These are phyloP conservation scores for Chytriomyces sp. DNA, from an alignment of 192 early-diverging fungal genomes.

Conservation along the genomic window DNA sequence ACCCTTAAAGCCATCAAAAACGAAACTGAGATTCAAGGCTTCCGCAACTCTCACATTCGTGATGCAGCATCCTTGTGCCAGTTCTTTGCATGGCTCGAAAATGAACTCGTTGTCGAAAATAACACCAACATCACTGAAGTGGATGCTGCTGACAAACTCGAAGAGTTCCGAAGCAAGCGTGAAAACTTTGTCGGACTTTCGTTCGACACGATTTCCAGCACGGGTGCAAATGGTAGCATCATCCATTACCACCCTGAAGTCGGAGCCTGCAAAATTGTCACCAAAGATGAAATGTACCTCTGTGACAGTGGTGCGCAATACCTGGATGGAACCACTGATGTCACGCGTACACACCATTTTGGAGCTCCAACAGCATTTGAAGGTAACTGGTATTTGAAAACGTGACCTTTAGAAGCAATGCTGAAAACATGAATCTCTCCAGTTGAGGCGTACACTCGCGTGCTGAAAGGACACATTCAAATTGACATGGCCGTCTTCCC, in stretches of 20 bases:
- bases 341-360: constrained; percentile 95
- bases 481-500: constrained; percentile 91
- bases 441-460: constrained; percentile 93
- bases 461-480: constrained; percentile 96
- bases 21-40: constrained; percentile 84
- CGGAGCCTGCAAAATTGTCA: constrained; percentile 76
- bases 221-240: constrained; percentile 95
- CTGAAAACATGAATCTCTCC: too few relatives aligned
- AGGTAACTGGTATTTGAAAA: neutral
- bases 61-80: constrained; percentile 81
- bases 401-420: too few relatives aligned
- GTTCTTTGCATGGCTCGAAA: constrained; percentile 95
- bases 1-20: constrained; percentile 95
- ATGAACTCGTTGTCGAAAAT: constrained; percentile 75
- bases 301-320: constrained; percentile 98
- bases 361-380: constrained; percentile 81
- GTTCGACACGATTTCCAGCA: constrained; percentile 95
- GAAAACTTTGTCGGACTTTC: constrained; percentile 87
- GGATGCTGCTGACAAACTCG: constrained; percentile 84
- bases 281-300: constrained; percentile 80
- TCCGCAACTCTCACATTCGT: constrained; percentile 88
- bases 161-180: constrained; percentile 75
- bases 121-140: constrained; percentile 75
- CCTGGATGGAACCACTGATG: constrained; percentile 94
- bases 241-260: constrained; percentile 96